Conservation (phyloP, 495 filamentous ascomycete genomes). For the Hypoxylon lienhwacheense region DNA sequence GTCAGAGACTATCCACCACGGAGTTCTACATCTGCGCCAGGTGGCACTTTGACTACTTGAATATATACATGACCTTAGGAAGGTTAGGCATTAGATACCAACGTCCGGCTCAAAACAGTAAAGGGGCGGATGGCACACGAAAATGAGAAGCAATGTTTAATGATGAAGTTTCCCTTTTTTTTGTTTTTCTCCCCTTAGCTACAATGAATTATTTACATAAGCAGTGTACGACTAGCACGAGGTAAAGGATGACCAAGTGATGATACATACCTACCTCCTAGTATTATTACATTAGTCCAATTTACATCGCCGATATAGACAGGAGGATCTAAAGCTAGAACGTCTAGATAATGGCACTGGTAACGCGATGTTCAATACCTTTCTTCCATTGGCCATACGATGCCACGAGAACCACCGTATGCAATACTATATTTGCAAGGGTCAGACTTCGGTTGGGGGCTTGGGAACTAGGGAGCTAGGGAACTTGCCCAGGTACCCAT, state of each 20-base stretch:
- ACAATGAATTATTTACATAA: neutral
- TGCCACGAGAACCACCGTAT: too few relatives aligned
- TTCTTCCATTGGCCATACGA: too few relatives aligned
- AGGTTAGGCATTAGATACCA: constrained; percentile 39
- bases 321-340: too few relatives aligned
- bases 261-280: too few relatives aligned
- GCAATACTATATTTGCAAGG: too few relatives aligned
- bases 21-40: constrained; percentile 5
- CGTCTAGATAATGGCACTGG: too few relatives aligned
- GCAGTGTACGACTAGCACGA: neutral
- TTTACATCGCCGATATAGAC: too few relatives aligned
- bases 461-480: too few relatives aligned
- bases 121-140: constrained; percentile 37
- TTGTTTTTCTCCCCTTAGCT: neutral
- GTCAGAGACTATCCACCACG: constrained; percentile 13
- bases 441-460: too few relatives aligned
- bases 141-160: constrained; percentile 37
- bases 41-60: constrained; percentile 28
- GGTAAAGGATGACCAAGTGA: neutral
- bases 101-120: constrained; percentile 32
- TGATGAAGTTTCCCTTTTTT: constrained; percentile 9
- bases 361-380: too few relatives aligned
- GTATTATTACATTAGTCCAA: too few relatives aligned
- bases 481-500: too few relatives aligned
- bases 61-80: constrained; percentile 28